These are phyloP conservation scores for Alnus glutinosa DNA, from an alignment of 306 rosid genomes.

Conservation along the genomic window DNA sequence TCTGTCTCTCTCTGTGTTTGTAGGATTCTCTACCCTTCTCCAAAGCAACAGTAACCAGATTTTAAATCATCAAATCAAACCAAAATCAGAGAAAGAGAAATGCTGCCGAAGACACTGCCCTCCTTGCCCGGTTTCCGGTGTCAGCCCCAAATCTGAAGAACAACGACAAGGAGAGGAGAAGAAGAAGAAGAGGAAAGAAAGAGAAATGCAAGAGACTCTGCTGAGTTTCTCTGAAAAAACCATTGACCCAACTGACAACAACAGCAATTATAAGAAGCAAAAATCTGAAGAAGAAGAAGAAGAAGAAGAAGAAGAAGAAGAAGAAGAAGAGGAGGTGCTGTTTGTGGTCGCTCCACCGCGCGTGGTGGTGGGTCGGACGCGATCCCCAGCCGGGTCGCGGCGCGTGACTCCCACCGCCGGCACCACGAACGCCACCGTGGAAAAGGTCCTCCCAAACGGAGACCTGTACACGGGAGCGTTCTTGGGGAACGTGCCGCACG, in stretches of 20 bases:
- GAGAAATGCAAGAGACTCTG: constrained; percentile 48
- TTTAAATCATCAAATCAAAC: too few relatives aligned
- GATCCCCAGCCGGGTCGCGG: constrained; percentile 32
- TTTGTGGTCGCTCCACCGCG: constrained; percentile 29
- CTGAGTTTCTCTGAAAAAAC: constrained; percentile 33
- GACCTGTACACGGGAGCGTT: constrained; percentile 46
- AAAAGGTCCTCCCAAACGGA: constrained; percentile 36
- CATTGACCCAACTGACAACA: constrained; percentile 9
- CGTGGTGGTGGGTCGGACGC: constrained; percentile 22
- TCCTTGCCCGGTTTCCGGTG: constrained; percentile 17
- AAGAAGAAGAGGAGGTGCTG: constrained; percentile 22
- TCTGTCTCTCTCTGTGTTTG: too few relatives aligned
- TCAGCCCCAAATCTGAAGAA: neutral
- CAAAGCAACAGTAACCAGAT: too few relatives aligned
- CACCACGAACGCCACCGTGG: constrained; percentile 23
- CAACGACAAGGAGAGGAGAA: too few relatives aligned
- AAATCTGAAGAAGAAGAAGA: constrained; percentile 23
- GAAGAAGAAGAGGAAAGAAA: neutral
- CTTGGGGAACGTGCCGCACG: constrained; percentile 39
- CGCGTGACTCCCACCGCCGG: constrained; percentile 44
- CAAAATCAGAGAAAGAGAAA: neutral
- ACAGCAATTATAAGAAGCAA: constrained; percentile 20
- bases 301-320: neutral
- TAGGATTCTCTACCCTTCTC: too few relatives aligned
- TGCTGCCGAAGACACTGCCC: constrained; percentile 17